These are phyloP conservation scores for Nemania sp. DNA, from an alignment of 2,329 filamentous ascomycete species.

Conservation along the genomic window DNA sequence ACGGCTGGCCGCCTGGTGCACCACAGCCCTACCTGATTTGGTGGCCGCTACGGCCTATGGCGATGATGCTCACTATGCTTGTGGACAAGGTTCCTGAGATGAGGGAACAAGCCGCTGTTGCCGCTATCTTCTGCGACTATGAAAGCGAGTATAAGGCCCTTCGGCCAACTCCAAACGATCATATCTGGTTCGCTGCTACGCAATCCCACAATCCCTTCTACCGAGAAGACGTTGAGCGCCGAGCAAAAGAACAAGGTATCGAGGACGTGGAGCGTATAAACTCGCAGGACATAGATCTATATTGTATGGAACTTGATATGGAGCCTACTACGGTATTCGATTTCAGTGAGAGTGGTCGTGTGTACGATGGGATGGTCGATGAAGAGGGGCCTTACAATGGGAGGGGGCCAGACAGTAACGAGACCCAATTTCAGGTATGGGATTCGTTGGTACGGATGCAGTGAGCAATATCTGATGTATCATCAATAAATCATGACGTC, in stretches of 20 bases:
- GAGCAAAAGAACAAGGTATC: neutral
- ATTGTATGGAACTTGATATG: neutral
- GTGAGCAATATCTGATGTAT: neutral
- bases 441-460: neutral
- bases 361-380: neutral
- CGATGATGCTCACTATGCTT: neutral
- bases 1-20: neutral
- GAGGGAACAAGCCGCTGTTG: neutral
- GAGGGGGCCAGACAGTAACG: neutral
- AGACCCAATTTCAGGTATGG: neutral
- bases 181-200: neutral
- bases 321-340: neutral
- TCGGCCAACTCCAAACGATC: neutral
- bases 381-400: neutral
- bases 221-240: neutral
- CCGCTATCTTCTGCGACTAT: neutral
- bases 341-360: neutral
- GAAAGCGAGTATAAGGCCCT: neutral
- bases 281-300: neutral
- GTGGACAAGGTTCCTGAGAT: neutral
- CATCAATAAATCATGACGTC: no score
- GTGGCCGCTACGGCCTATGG: neutral
- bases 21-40: neutral
- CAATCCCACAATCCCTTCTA: neutral
- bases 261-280: neutral